Base-by-base conservation (phyloP, 352 stramenopile genomes). In the Pythium rishiriense region DNA sequence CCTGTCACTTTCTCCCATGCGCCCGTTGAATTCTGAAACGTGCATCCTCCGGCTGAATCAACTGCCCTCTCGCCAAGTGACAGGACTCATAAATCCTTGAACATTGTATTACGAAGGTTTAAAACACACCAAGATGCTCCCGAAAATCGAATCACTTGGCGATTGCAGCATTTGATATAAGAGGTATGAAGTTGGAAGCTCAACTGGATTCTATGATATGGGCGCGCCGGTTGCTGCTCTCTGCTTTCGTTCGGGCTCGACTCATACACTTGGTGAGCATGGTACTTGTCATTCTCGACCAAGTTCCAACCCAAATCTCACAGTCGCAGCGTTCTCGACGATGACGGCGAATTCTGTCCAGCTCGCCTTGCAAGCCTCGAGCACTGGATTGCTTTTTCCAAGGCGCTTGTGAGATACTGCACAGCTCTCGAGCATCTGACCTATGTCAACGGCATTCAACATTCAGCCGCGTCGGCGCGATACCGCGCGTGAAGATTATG, bases 181-280 rank as follows among this genome's bases (percentile, higher is more conserved):
- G 41, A 47, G 41, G 41, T 25, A 19, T 4, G 17, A 22, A 25
- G n/a, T 47, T 25, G 10, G 41, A 26, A 25, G 41, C 17, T 8
- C 4, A 7, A 47, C 41, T 47, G 41, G 41, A 47, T 47, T 47
- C 37, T 47, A 25, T 47, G 41, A 47, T 47, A 47, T 47, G 41
- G 41, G 17, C 41, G 41, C 15, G 41, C 41, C 41, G 41, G 17
- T 47, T 25, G 41, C 41, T 47, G 10, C 41, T 47, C 41, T 47
- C 41, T 47, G 41, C 41, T 42, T 14, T 42, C 12, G 5, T 42
- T 14, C 12, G 35, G 35, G 35, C 11, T 42, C n/a, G n/a, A n/a
- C n/a, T n/a, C n/a, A n/a, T n/a, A n/a, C n/a, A n/a, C n/a, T n/a
- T n/a, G n/a, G n/a, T n/a, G n/a, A n/a, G n/a, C n/a, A n/a, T n/a